Conservation (phyloP, 345 rosid species). For the Dovyalis caffra region DNA sequence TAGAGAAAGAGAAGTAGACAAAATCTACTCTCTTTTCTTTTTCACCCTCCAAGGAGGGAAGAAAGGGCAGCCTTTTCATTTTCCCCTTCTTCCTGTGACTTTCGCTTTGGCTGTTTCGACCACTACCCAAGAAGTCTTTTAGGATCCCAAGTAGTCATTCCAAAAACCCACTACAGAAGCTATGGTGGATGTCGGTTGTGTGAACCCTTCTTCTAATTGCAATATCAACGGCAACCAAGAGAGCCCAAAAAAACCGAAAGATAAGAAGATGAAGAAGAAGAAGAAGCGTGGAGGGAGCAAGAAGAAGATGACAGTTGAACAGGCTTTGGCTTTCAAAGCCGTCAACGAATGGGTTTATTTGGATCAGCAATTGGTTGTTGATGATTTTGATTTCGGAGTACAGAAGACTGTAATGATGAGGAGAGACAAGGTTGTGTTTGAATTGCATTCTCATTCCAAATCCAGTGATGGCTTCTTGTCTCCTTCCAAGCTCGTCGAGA, state of each 20-base stretch:
- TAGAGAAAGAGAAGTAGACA: too few relatives aligned
- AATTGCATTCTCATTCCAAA: conserved; percentile 89
- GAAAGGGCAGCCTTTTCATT: too few relatives aligned
- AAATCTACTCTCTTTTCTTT: too few relatives aligned
- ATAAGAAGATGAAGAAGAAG: conserved; percentile 51
- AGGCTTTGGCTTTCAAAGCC: conserved; percentile 56
- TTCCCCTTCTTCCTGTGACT: too few relatives aligned
- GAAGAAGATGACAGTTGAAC: conserved; percentile 73
- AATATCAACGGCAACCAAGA: too few relatives aligned
- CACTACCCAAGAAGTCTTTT: too few relatives aligned
- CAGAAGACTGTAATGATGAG: conserved; percentile 36
- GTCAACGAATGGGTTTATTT: conserved; percentile 71
- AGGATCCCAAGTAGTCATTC: too few relatives aligned
- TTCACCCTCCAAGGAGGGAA: too few relatives aligned
- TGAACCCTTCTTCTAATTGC: too few relatives aligned
- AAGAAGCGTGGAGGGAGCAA: conserved; percentile 75
- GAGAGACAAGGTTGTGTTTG: conserved; percentile 58
- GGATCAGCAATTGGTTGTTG: conserved; percentile 29
- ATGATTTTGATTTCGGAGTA: conserved; percentile 60
- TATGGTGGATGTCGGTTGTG: too few relatives aligned
- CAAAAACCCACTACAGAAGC: too few relatives aligned
- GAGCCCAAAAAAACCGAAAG: conserved; percentile 18
- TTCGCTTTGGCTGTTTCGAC: too few relatives aligned
- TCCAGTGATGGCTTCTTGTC: conserved; percentile 90
- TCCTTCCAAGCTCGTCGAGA: conserved; percentile 87